Percentiles rank a stretch among this genome's conserved stretches.
These are phyloP conservation scores for Leersia perrieri DNA, from an alignment of 176 grass and related monocot species.

Conservation along the genomic window DNA sequence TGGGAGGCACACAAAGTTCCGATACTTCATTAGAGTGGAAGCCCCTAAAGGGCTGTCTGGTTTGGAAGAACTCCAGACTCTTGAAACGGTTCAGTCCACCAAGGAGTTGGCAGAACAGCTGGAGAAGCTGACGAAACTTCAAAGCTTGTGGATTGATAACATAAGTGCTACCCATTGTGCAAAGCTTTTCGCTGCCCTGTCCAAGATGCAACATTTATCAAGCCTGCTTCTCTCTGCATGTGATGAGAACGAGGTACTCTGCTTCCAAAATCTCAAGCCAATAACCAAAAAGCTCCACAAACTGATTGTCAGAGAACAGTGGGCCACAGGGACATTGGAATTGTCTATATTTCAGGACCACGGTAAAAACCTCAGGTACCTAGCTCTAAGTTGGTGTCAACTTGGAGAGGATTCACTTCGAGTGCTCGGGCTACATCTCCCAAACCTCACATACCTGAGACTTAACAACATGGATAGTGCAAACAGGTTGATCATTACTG, in stretches of 20 bases:
- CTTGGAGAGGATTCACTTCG: slow-evolving; percentile 19
- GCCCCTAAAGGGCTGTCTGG: neutral
- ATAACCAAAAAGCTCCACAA: neutral
- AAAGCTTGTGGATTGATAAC: slow-evolving; percentile 22
- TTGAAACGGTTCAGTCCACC: slow-evolving; percentile 9
- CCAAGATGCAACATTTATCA: slow-evolving; percentile 15
- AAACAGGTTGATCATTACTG: no score
- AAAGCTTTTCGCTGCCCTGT: slow-evolving; percentile 23
- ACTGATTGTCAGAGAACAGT: neutral
- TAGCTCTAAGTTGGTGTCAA: no score
- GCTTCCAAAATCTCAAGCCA: slow-evolving; percentile 6
- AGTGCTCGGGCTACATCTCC: neutral
- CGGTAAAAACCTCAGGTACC: neutral
- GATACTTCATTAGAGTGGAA: neutral
- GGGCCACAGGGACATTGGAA: neutral
- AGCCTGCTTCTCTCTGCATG: slow-evolving; percentile 16
- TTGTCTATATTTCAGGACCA: slow-evolving; percentile 30
- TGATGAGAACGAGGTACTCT: slow-evolving; percentile 31
- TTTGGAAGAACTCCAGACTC: slow-evolving; percentile 23
- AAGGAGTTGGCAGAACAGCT: slow-evolving; percentile 19
- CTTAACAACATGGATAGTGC: no score
- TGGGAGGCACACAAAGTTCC: neutral
- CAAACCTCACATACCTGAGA: slow-evolving; percentile 20
- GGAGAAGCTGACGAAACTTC: slow-evolving; percentile 19
- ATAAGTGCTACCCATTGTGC: slow-evolving; percentile 14